Evolutionary conservation across 1,284 basidiomycete genomes (phyloP), one percentile per base, ranked within the genome.

Genomic region (Malassezia arunalokei): DNA sequence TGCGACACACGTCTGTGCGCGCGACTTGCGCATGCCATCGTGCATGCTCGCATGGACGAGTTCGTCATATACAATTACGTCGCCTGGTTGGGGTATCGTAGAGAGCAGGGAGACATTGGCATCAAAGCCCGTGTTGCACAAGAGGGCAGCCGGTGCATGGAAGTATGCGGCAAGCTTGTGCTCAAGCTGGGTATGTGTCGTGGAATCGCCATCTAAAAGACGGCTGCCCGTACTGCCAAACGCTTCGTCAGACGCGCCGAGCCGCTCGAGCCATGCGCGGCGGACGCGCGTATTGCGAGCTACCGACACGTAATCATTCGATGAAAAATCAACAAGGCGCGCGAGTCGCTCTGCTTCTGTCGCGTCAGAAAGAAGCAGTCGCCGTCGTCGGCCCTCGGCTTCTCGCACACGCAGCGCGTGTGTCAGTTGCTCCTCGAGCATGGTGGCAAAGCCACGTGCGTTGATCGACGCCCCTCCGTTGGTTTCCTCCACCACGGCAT

Each of bases 71-170:
- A 95, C 75, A 37, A 95, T 75, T 43, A 81, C 79, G 68, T 98
- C 92, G 9, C 81, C 81, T 0, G 78, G 73, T 62, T 89, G 86
- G 0, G 90, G 89, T 0, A 95, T 75, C 38, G 81, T 81, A 0
- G 85, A 78, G 76, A 94, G 91, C 71, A 95, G 81, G 0, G 85
- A 85, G 3, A 84, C 84, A 68, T 96, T 96, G 14, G 92, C 90
- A 73, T 95, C 90, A 74, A 85, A 95, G 0, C 91, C 92, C 0
- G 86, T 89, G 74, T 90, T 92, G 80, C 94, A 95, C 14, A 96
- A 78, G 9, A 96, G 77, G 1, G 85, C 86, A 0, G 81, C 76
- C 9, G 56, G 47, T 5, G 62, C 55, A 6, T 49, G 49, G 51
- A 73, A 69, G 42, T 65, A 60, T 6, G 15, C 5, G 1, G 63